phyloP scores from a whole-genome alignment of 2,329 filamentous ascomycete genomes.

The Colletotrichum liriopes region DNA sequence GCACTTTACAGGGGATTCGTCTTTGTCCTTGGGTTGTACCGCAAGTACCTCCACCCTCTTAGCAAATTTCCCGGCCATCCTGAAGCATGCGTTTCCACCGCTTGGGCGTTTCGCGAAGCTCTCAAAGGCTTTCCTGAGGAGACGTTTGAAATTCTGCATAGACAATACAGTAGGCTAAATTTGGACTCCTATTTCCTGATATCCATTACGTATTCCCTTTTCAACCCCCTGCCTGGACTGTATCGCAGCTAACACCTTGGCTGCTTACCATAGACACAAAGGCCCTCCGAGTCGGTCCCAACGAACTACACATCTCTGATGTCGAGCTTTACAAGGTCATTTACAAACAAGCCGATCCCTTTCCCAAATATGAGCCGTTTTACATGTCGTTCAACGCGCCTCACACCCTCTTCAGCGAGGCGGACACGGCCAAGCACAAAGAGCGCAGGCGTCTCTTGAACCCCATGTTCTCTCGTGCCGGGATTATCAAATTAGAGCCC shows the following conservation, averaged over 20 bases:
- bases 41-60: not conserved
- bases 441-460: conserved; percentile 12
- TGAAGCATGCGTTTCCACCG: conserved; percentile 2
- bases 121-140: not conserved
- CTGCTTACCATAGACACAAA: not conserved
- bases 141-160: not conserved
- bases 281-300: not conserved
- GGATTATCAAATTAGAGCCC: conserved; percentile 8
- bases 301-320: not conserved
- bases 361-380: conserved; percentile 11
- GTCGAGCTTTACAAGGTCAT: not conserved
- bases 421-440: not conserved
- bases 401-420: conserved; percentile 9
- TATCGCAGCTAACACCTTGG: not conserved
- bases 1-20: not conserved
- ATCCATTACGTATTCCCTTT: not conserved
- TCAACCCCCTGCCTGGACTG: not conserved
- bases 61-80: not conserved
- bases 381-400: not conserved
- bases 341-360: conserved; percentile 13
- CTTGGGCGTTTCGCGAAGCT: not conserved
- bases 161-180: not conserved
- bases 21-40: not conserved
- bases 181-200: not conserved
- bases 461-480: conserved; percentile 18